phyloP scores from a whole-genome alignment of 805 yeast species.

The Candida nanaspora region DNA sequence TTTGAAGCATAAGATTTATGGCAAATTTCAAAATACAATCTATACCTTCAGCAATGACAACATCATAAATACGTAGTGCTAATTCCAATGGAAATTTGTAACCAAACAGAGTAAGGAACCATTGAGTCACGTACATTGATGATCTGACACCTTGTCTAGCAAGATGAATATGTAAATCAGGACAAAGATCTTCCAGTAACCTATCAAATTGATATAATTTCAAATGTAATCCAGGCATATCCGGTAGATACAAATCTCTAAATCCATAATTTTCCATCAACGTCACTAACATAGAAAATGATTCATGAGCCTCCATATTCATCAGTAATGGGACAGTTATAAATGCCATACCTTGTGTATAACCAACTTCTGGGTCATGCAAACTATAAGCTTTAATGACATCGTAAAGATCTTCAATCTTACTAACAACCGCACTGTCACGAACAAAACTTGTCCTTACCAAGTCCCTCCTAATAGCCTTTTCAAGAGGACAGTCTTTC shows the following conservation, averaged over 20 bases:
- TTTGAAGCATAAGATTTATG: constrained; percentile 67
- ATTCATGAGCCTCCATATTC: constrained; percentile 76
- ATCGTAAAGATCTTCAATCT: constrained; percentile 57
- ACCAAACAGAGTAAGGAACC: constrained; percentile 94
- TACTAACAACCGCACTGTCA: constrained; percentile 42
- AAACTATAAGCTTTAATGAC: constrained; percentile 80
- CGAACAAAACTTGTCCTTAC: constrained; percentile 80
- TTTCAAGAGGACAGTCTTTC: constrained; percentile 55
- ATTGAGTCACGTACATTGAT: constrained; percentile 95
- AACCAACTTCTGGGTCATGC: constrained; percentile 90
- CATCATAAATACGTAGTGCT: constrained; percentile 81
- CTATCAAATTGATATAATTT: constrained; percentile 87
- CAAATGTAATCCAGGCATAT: constrained; percentile 89
- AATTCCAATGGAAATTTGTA: constrained; percentile 89
- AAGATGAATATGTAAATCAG: constrained; percentile 68
- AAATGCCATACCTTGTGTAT: constrained; percentile 98
- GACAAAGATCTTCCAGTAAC: constrained; percentile 68
- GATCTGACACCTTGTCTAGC: constrained; percentile 81
- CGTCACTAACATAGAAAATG: constrained; percentile 72
- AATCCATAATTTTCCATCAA: constrained; percentile 83
- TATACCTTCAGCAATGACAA: constrained; percentile 83
- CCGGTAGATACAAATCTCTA: constrained; percentile 71
- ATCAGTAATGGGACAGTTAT: constrained; percentile 77
- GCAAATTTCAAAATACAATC: constrained; percentile 85
- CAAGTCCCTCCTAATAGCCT: constrained; percentile 73